phyloP scores from a whole-genome alignment of 208 protist genomes.

The Vickermania spadyakhi region DNA sequence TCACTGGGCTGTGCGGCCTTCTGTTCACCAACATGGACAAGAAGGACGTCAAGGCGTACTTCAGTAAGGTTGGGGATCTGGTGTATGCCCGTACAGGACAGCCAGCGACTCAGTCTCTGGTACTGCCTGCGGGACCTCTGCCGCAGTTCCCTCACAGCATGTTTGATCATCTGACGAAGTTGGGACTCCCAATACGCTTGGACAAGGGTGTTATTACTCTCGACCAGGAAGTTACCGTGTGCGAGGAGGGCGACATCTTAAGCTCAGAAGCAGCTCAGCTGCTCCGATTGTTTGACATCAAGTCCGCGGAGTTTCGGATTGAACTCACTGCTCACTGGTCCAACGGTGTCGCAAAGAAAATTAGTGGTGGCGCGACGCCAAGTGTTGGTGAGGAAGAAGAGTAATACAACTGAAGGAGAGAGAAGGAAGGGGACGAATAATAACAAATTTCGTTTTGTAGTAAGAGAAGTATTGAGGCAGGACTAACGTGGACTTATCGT shows the following conservation, averaged over 20 bases:
- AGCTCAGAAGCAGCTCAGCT: constrained; percentile 85
- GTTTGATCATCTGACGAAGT: constrained; percentile 86
- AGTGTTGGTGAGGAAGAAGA: constrained; percentile 1
- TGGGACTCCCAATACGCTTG: constrained; percentile 88
- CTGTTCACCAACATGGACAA: constrained; percentile 88
- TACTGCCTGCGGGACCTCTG: constrained; percentile 63
- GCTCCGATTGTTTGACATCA: constrained; percentile 80
- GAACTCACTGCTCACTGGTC: constrained; percentile 82
- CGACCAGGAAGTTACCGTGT: constrained; percentile 85
- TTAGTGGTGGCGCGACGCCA: constrained; percentile 16
- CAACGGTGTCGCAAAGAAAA: constrained; percentile 73
- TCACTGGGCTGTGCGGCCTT: constrained; percentile 84
- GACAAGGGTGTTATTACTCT: constrained; percentile 88
- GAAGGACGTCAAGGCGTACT: constrained; percentile 89
- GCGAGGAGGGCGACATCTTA: constrained; percentile 80
- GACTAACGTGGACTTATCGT: too few relatives aligned
- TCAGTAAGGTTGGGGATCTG: constrained; percentile 48
- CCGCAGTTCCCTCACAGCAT: constrained; percentile 90
- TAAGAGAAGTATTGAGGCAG: too few relatives aligned
- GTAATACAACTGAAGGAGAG: too few relatives aligned
- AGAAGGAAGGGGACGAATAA: too few relatives aligned
- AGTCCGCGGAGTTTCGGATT: constrained; percentile 79
- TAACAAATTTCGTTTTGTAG: too few relatives aligned
- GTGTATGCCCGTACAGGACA: constrained; percentile 85
- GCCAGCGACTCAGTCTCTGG: constrained; percentile 56